Evolutionary conservation across 768 basidiomycete species (phyloP).

Genomic region (Trametes cingulata): DNA sequence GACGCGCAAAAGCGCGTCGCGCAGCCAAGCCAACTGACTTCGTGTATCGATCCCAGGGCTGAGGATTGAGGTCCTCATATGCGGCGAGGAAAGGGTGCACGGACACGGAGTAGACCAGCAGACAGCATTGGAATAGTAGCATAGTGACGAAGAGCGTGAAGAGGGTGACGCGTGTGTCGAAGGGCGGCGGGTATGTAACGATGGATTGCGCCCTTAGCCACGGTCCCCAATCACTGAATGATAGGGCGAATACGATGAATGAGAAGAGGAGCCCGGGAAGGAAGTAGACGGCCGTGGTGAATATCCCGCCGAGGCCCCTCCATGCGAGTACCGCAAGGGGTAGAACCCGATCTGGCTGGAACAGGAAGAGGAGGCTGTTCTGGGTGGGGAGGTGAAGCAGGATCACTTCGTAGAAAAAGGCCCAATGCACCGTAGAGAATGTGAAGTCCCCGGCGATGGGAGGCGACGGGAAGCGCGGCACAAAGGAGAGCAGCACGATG

Average conservation of each 20-base stretch:
- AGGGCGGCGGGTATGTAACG: constrained; percentile 39
- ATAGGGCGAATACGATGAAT: constrained; percentile 47
- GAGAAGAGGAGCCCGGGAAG: constrained; percentile 48
- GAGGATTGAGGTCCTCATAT: not conserved
- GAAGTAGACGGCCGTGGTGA: constrained; percentile 49
- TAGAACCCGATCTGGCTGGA: constrained; percentile 40
- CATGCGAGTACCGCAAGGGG: constrained; percentile 48
- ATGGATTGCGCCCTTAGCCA: constrained; percentile 9
- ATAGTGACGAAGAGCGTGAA: constrained; percentile 39
- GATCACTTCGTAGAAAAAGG: constrained; percentile 43
- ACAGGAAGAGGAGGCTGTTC: constrained; percentile 48
- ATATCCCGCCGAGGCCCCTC: constrained; percentile 38
- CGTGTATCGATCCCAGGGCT: constrained; percentile 53
- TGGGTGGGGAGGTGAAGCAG: constrained; percentile 47
- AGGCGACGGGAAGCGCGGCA: constrained; percentile 41
- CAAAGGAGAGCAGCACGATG: constrained; percentile 43
- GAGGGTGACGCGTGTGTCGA: constrained; percentile 49
- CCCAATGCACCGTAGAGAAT: constrained; percentile 45
- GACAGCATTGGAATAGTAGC: constrained; percentile 36
- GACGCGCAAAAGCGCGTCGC: constrained; percentile 41
- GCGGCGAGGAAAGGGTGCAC: constrained; percentile 27
- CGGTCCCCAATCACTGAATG: constrained; percentile 43
- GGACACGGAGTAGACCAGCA: constrained; percentile 37
- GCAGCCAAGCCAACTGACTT: constrained; percentile 43
- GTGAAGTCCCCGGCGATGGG: constrained; percentile 43